Evolutionary conservation across 805 yeast species (phyloP).

Genomic region (Candida jianshihensis): DNA sequence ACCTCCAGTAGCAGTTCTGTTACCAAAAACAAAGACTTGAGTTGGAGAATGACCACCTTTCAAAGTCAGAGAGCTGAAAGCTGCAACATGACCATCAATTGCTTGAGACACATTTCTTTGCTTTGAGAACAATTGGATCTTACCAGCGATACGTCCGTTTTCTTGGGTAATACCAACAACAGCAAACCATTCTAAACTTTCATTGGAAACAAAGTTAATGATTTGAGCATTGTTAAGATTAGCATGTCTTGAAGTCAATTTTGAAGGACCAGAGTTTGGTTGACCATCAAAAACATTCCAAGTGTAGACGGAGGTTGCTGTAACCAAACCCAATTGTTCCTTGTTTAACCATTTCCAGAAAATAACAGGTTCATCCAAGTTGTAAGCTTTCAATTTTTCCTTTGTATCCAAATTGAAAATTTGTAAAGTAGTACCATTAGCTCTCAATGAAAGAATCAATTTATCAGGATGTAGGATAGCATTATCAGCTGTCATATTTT

Average conservation of each 20-base stretch:
- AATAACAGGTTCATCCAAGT: slow-evolving; percentile 80
- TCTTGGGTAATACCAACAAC: slow-evolving; percentile 93
- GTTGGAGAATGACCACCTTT: slow-evolving; percentile 65
- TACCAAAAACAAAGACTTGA: slow-evolving; percentile 88
- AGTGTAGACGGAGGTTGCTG: slow-evolving; percentile 64
- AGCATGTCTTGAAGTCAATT: slow-evolving; percentile 78
- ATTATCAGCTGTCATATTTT: slow-evolving; percentile 94
- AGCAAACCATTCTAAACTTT: slow-evolving; percentile 85
- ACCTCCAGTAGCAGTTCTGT: slow-evolving; percentile 71
- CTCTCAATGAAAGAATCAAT: slow-evolving; percentile 86
- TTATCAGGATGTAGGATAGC: slow-evolving; percentile 94
- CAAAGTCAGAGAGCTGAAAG: slow-evolving; percentile 70
- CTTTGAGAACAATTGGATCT: slow-evolving; percentile 85
- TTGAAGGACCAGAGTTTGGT: slow-evolving; percentile 68
- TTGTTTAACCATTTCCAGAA: slow-evolving; percentile 92
- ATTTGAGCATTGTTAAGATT: slow-evolving; percentile 76
- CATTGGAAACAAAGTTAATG: slow-evolving; percentile 82
- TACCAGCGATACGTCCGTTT: slow-evolving; percentile 91
- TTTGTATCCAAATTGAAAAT: slow-evolving; percentile 84
- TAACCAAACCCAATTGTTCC: slow-evolving; percentile 72
- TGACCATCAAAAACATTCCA: slow-evolving; percentile 85
- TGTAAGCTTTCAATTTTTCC: slow-evolving; percentile 82
- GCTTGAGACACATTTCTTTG: slow-evolving; percentile 91
- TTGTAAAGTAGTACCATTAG: slow-evolving; percentile 93
- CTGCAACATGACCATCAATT: slow-evolving; percentile 95